Conservation (phyloP, 1,139 yeast genomes). For the Yueomyces sp. region DNA sequence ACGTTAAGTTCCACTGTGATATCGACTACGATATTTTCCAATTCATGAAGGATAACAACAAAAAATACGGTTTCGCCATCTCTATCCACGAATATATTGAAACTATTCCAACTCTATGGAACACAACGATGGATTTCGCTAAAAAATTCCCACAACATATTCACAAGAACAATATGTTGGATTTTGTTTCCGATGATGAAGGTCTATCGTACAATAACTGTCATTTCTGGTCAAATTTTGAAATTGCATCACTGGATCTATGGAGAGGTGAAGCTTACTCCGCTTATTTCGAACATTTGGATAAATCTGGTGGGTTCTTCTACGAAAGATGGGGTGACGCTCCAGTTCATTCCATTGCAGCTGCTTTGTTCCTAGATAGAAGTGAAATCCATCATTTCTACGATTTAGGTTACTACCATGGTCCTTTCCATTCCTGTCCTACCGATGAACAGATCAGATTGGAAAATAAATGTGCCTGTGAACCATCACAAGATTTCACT, state of each 20-base stretch:
- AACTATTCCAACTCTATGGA: conserved; percentile 74
- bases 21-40: conserved; percentile 4
- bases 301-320: conserved; percentile 64
- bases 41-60: conserved; percentile 3
- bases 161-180: conserved; percentile 26
- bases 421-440: conserved; percentile 76
- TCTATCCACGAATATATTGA: conserved; percentile 36
- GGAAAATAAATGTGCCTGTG: conserved; percentile 60
- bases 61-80: conserved; percentile 3
- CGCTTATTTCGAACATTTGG: conserved; percentile 52
- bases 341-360: conserved; percentile 72
- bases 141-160: conserved; percentile 55
- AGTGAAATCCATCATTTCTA: conserved; percentile 71
- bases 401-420: conserved; percentile 75
- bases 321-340: conserved; percentile 93
- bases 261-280: conserved; percentile 53
- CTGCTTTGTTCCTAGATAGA: conserved; percentile 5
- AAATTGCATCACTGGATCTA: conserved; percentile 67
- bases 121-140: conserved; percentile 56
- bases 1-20: conserved; percentile 40
- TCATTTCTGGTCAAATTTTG: conserved; percentile 90
- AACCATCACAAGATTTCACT: conserved; percentile 7
- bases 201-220: conserved; percentile 49
- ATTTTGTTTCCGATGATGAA: conserved; percentile 3
- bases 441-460: conserved; percentile 33